Conservation (phyloP, 2,329 filamentous ascomycete genomes). For the Alternaria consortialis region DNA sequence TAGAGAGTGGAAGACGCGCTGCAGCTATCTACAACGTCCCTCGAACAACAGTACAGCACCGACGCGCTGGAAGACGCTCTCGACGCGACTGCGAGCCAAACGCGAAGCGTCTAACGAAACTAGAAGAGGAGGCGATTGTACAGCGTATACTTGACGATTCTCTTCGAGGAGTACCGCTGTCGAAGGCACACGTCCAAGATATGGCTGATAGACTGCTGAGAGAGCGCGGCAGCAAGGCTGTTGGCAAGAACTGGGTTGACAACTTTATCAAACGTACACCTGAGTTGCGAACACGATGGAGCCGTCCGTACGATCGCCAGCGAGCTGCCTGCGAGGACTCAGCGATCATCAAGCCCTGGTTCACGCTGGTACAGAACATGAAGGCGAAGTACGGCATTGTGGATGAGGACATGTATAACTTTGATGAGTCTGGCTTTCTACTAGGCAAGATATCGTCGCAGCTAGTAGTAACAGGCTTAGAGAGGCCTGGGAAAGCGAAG, state of each 20-base stretch:
- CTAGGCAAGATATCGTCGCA: slow-evolving; percentile 38
- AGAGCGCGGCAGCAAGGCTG: slow-evolving; percentile 10
- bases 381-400: slow-evolving; percentile 20
- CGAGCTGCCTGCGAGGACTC: slow-evolving; percentile 10
- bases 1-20: too few species aligned
- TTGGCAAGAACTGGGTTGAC: slow-evolving; percentile 24
- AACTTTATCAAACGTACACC: slow-evolving; percentile 22
- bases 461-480: slow-evolving; percentile 33
- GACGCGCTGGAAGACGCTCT: too few species aligned
- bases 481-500: slow-evolving; percentile 24
- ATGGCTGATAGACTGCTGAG: neutral
- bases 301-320: too few species aligned
- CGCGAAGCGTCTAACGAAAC: too few species aligned
- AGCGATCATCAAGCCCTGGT: slow-evolving; percentile 13
- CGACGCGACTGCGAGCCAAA: too few species aligned
- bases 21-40: neutral
- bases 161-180: too few species aligned
- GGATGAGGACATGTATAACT: slow-evolving; percentile 1
- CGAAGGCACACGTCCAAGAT: too few species aligned
- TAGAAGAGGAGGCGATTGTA: too few species aligned
- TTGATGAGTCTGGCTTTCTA: neutral
- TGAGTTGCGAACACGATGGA: too few species aligned
- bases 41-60: too few species aligned
- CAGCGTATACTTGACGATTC: too few species aligned
- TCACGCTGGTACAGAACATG: neutral